Evolutionary conservation across 1,139 yeast genomes (phyloP).

Genomic region (Casaregolazyma suthepensis): DNA sequence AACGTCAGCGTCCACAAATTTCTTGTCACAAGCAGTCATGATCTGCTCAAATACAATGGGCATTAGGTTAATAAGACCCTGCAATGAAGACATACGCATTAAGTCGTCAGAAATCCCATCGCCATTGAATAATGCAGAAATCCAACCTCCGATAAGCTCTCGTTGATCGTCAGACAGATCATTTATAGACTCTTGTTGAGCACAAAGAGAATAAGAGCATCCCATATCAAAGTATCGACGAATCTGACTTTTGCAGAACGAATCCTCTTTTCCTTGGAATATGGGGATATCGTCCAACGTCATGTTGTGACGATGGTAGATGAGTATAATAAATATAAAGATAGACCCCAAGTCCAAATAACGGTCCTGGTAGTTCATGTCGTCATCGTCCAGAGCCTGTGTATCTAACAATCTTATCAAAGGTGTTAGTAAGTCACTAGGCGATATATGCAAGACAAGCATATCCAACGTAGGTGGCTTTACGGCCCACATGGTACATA

Average conservation of each 20-base stretch:
- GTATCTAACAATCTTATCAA: conserved; percentile 33
- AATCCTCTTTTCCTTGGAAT: neutral
- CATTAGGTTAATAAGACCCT: conserved; percentile 61
- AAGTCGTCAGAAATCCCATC: conserved; percentile 85
- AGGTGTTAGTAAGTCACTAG: conserved; percentile 26
- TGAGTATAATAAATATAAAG: conserved; percentile 44
- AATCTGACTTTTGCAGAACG: conserved; percentile 10
- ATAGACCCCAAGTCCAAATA: conserved; percentile 62
- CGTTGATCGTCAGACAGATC: conserved; percentile 30
- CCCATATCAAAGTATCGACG: conserved; percentile 2
- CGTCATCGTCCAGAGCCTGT: conserved; percentile 32
- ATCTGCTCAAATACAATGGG: conserved; percentile 75
- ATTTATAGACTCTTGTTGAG: conserved; percentile 15
- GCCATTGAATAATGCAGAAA: conserved; percentile 70
- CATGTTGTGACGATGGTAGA: conserved; percentile 40
- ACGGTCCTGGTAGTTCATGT: conserved; percentile 58
- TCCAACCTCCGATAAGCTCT: conserved; percentile 66
- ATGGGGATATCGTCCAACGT: neutral
- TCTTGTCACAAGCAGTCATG: conserved; percentile 52
- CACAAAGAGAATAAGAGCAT: conserved; percentile 3
- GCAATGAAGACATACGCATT: conserved; percentile 58
- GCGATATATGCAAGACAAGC: conserved; percentile 32
- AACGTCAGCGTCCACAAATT: conserved; percentile 46
- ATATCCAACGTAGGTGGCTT: conserved; percentile 41
- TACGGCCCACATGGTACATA: conserved; percentile 43